These are phyloP conservation scores for Tricholoma sp. DNA, from an alignment of 768 basidiomycete species.

Conservation along the genomic window DNA sequence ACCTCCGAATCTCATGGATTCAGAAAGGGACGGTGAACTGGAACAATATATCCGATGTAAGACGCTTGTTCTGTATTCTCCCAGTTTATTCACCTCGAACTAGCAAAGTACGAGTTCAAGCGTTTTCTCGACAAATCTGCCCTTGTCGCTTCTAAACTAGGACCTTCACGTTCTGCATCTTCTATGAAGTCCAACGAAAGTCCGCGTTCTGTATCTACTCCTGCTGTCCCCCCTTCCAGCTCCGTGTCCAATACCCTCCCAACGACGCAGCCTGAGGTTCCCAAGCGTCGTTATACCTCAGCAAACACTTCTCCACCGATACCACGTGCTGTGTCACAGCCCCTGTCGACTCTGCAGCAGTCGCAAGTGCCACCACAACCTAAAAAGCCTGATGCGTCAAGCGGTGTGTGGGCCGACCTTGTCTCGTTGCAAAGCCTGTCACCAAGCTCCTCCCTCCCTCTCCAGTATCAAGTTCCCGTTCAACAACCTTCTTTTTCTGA, in stretches of 20 bases:
- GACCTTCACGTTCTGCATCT: slow-evolving; percentile 36
- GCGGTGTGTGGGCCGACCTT: slow-evolving; percentile 56
- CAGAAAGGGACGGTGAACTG: slow-evolving; percentile 82
- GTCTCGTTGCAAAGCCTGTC: slow-evolving; percentile 40
- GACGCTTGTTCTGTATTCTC: slow-evolving; percentile 19
- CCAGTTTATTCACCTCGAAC: slow-evolving; percentile 1
- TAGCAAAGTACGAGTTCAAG: slow-evolving; percentile 79
- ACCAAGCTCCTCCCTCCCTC: slow-evolving; percentile 47
- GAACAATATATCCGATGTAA: slow-evolving; percentile 86
- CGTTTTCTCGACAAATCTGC: slow-evolving; percentile 52
- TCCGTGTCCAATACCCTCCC: slow-evolving; percentile 15
- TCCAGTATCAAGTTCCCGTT: slow-evolving; percentile 33
- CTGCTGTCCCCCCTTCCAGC: slow-evolving; percentile 15
- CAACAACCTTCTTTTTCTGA: slow-evolving; percentile 9
- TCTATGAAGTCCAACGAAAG: slow-evolving; percentile 15
- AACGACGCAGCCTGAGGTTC: slow-evolving; percentile 3
- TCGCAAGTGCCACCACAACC: slow-evolving; percentile 16
- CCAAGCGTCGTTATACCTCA: slow-evolving; percentile 13
- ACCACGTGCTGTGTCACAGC: slow-evolving; percentile 18
- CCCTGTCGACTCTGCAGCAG: slow-evolving; percentile 16
- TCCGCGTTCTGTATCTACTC: slow-evolving; percentile 16
- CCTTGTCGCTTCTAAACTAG: slow-evolving; percentile 41
- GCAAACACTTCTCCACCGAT: slow-evolving; percentile 10
- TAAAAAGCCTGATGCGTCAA: slow-evolving; percentile 14
- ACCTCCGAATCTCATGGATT: slow-evolving; percentile 72